Conservation (phyloP, 768 basidiomycete species). For the Tylopilus subfusipes region DNA sequence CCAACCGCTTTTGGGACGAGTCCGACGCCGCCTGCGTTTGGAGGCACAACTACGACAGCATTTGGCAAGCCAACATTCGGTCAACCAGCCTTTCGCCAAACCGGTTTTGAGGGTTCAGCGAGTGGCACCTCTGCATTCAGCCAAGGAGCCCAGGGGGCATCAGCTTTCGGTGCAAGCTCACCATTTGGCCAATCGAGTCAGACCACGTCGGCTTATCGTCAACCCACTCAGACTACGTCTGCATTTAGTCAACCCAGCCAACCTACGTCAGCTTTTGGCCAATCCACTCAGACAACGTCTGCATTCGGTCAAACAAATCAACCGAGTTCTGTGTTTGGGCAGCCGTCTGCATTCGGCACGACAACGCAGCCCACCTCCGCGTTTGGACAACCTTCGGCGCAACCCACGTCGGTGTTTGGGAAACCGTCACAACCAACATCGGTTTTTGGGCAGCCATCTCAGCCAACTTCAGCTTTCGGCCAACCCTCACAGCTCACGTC, state of each 20-base stretch:
- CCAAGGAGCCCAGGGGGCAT: conserved; percentile 26
- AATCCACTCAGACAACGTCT: conserved; percentile 27
- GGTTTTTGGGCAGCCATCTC: conserved; percentile 36
- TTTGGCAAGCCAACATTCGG: conserved; percentile 34
- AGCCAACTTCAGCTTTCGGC: conserved; percentile 31
- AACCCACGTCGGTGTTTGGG: conserved; percentile 20
- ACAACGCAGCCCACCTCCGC: conserved; percentile 18
- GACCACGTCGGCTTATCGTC: conserved; percentile 32
- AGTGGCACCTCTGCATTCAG: conserved; percentile 23
- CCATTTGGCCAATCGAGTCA: conserved; percentile 35
- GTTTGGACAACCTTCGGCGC: background rate
- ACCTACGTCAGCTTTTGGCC: conserved; percentile 23
- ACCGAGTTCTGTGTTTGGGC: conserved; percentile 34
- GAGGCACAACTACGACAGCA: conserved; percentile 20
- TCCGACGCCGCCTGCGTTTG: conserved; percentile 33
- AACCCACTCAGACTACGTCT: conserved; percentile 26
- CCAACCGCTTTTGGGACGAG: conserved; percentile 42
- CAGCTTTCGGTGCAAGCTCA: conserved; percentile 37
- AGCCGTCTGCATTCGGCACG: conserved; percentile 9
- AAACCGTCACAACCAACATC: conserved; percentile 33
- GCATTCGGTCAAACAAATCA: conserved; percentile 31
- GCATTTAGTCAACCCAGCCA: conserved; percentile 35
- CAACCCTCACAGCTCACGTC: conserved; percentile 30
- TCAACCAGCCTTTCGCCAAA: conserved; percentile 40
- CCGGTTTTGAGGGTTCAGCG: conserved; percentile 21